Percentiles rank a stretch among this genome's conserved stretches.
Conservation (phyloP, 345 rosid species). For the Brassica napus region DNA sequence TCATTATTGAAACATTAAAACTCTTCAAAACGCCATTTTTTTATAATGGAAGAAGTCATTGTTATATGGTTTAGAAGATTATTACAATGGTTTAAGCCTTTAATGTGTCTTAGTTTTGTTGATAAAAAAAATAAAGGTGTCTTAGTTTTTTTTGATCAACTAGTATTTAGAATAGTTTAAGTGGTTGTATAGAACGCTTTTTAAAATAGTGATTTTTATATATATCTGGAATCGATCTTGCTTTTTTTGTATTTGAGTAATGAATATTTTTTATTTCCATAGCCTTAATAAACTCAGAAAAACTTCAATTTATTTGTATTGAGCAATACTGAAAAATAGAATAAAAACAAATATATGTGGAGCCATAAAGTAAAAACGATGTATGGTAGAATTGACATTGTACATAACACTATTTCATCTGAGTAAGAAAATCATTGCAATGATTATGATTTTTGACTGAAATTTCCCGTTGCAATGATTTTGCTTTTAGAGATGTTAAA, state of each 20-base stretch:
- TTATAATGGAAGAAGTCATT: too few species aligned
- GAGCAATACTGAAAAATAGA: not conserved
- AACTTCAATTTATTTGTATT: not conserved
- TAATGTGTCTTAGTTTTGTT: too few species aligned
- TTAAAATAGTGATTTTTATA: too few species aligned
- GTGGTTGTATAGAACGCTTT: too few species aligned
- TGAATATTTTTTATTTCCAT: not conserved
- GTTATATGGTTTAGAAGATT: too few species aligned
- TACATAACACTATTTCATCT: not conserved
- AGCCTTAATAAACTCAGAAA: slow-evolving; percentile 2
- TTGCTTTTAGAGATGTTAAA: not conserved
- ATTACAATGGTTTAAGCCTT: too few species aligned
- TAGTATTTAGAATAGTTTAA: too few species aligned
- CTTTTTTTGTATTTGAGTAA: not conserved
- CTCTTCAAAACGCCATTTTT: too few species aligned
- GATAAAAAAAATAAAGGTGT: too few species aligned
- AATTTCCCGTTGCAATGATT: not conserved
- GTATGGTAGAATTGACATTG: not conserved
- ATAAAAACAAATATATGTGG: not conserved
- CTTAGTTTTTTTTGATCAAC: too few species aligned
- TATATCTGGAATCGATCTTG: not conserved
- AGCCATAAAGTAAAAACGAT: not conserved
- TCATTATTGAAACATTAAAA: too few species aligned
- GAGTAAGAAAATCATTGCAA: not conserved
- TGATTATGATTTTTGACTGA: not conserved